These are phyloP conservation scores for Arthrocladium fulminans DNA, from an alignment of 2,329 filamentous ascomycete species.

Conservation along the genomic window DNA sequence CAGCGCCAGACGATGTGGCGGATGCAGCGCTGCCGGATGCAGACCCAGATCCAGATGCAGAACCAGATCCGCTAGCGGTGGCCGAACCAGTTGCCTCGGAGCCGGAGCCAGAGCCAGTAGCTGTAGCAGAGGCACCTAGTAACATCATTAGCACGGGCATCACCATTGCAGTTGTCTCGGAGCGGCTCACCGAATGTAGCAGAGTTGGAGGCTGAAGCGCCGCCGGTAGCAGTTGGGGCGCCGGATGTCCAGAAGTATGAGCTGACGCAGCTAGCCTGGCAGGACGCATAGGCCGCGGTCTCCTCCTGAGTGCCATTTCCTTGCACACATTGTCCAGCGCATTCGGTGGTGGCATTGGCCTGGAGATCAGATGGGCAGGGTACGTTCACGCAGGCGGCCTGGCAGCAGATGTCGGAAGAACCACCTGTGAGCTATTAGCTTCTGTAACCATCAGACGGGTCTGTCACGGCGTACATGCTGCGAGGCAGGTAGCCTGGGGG, in stretches of 20 bases:
- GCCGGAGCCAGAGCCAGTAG: neutral
- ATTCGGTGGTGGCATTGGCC: constrained; percentile 44
- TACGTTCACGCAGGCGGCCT: constrained; percentile 42
- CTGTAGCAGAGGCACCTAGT: constrained; percentile 5
- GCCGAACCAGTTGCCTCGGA: constrained; percentile 9
- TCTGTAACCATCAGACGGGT: neutral
- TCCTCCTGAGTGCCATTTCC: constrained; percentile 41
- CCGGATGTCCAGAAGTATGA: constrained; percentile 37
- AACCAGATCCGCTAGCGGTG: constrained; percentile 13
- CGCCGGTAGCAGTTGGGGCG: constrained; percentile 22
- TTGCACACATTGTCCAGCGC: constrained; percentile 45
- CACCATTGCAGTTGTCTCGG: neutral
- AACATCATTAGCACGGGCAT: constrained; percentile 20
- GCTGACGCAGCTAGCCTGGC: constrained; percentile 42
- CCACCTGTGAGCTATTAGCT: constrained; percentile 27
- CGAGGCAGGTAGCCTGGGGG: constrained; percentile 29
- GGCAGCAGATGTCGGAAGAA: constrained; percentile 41
- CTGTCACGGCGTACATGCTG: constrained; percentile 28
- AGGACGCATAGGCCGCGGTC: constrained; percentile 39
- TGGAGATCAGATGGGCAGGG: constrained; percentile 45
- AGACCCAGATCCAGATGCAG: constrained; percentile 1
- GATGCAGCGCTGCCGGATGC: constrained; percentile 13
- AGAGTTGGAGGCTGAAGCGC: constrained; percentile 15
- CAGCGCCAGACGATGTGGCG: constrained; percentile 13
- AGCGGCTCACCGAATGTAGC: constrained; percentile 16